These are phyloP conservation scores for Pleurotus djamor DNA, from an alignment of 768 basidiomycete species.

Conservation along the genomic window DNA sequence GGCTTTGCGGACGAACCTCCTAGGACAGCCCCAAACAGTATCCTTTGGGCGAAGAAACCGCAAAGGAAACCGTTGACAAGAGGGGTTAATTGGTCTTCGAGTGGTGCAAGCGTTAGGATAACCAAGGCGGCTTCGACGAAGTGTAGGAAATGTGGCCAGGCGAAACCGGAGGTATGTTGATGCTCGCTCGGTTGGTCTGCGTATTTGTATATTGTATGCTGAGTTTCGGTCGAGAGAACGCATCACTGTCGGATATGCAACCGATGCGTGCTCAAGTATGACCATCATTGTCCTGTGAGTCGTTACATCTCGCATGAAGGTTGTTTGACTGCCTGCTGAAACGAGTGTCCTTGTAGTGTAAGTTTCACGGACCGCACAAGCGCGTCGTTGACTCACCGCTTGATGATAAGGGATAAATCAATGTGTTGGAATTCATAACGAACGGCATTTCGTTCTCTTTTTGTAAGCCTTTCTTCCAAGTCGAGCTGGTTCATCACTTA, in stretches of 20 bases:
- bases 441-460: slow-evolving; percentile 94
- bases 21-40: slow-evolving; percentile 29
- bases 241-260: slow-evolving; percentile 95
- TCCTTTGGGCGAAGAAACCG: slow-evolving; percentile 57
- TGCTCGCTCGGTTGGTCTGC: too few relatives aligned
- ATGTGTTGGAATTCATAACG: slow-evolving; percentile 95
- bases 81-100: slow-evolving; percentile 52
- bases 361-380: slow-evolving; percentile 14
- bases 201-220: neutral
- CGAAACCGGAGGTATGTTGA: slow-evolving; percentile 74
- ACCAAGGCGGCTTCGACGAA: slow-evolving; percentile 53
- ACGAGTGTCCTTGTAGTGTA: slow-evolving; percentile 27
- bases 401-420: slow-evolving; percentile 81
- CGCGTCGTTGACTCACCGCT: neutral
- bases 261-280: slow-evolving; percentile 85
- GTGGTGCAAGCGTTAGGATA: slow-evolving; percentile 36
- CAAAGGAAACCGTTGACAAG: slow-evolving; percentile 30
- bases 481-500: neutral
- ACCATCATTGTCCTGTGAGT: slow-evolving; percentile 90
- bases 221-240: slow-evolving; percentile 56
- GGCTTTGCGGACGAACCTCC: slow-evolving; percentile 72
- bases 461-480: slow-evolving; percentile 50
- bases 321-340: slow-evolving; percentile 3
- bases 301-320: neutral
- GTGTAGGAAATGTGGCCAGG: slow-evolving; percentile 67